Conservation (phyloP, 108 stramenopile species). For the Skeletonema tropicum region DNA sequence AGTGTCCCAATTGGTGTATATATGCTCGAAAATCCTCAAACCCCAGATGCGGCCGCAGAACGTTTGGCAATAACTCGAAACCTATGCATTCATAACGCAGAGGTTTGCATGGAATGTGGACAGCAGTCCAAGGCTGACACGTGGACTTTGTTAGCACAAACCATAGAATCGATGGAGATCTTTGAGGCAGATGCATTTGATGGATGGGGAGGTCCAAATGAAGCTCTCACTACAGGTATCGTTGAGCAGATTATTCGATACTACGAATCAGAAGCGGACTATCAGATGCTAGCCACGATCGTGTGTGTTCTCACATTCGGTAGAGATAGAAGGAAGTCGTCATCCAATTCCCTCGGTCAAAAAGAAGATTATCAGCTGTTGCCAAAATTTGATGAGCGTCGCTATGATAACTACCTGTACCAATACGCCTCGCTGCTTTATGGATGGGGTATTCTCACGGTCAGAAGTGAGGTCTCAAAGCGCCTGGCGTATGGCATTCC, state of each 20-base stretch:
- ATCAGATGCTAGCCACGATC: conserved; percentile 83
- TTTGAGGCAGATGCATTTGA: conserved; percentile 46
- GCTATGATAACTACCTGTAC: conserved; percentile 70
- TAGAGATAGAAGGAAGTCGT: conserved; percentile 40
- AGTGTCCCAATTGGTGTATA: conserved; percentile 27
- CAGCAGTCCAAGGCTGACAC: conserved; percentile 69
- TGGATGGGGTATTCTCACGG: conserved; percentile 70
- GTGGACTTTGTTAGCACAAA: conserved; percentile 76
- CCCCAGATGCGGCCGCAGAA: conserved; percentile 18
- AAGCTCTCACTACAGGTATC: conserved; percentile 68
- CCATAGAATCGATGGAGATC: conserved; percentile 39
- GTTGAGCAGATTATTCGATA: conserved; percentile 63
- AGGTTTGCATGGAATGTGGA: conserved; percentile 45
- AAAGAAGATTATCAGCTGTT: conserved; percentile 42
- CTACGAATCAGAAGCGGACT: conserved; percentile 74
- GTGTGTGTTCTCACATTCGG: conserved; percentile 67
- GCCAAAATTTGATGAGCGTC: conserved; percentile 52
- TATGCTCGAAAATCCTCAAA: conserved; percentile 27
- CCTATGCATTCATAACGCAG: conserved; percentile 77
- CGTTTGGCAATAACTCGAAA: conserved; percentile 24
- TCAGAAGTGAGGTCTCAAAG: conserved; percentile 73
- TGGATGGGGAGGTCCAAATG: conserved; percentile 75
- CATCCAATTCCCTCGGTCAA: conserved; percentile 2
- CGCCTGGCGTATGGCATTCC: conserved; percentile 53
- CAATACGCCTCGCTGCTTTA: conserved; percentile 71